Conservation (phyloP, 139 green algal genomes). For the Parachlorella kessleri region DNA sequence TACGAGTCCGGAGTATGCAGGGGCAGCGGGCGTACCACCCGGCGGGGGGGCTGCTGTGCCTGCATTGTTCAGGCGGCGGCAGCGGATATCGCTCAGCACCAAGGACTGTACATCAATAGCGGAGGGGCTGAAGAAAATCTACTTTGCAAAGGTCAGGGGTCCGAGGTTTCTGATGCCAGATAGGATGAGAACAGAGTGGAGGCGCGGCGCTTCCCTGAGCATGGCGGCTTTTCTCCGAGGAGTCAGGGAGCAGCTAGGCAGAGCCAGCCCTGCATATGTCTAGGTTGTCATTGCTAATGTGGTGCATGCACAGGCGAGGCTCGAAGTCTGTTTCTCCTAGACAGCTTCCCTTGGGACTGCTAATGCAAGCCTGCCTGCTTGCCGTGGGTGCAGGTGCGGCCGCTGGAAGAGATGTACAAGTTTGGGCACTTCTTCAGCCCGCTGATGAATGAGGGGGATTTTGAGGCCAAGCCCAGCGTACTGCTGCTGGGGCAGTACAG, state of each 20-base stretch:
- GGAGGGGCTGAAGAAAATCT: constrained; percentile 93
- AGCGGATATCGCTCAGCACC: constrained; percentile 52
- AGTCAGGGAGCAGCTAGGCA: too few relatives aligned
- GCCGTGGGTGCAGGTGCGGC: constrained; percentile 68
- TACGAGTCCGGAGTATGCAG: too few relatives aligned
- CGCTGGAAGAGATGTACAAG: constrained; percentile 92
- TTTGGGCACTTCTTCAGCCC: constrained; percentile 93
- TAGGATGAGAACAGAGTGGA: too few relatives aligned
- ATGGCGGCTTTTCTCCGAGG: too few relatives aligned
- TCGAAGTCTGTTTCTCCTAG: constrained; percentile 8
- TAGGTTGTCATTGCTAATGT: too few relatives aligned
- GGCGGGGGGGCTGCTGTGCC: neutral
- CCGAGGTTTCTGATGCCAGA: too few relatives aligned
- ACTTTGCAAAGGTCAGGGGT: constrained; percentile 84
- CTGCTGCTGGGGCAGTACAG: constrained; percentile 98
- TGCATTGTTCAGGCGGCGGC: constrained; percentile 9
- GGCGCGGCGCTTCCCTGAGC: too few relatives aligned
- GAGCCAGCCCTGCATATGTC: too few relatives aligned
- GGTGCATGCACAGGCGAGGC: neutral
- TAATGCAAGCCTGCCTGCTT: neutral
- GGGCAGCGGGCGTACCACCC: too few relatives aligned
- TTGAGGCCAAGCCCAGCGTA: constrained; percentile 95
- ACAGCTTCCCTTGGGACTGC: too few relatives aligned
- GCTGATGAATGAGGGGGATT: constrained; percentile 86
- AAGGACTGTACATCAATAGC: constrained; percentile 83